phyloP scores from a whole-genome alignment of 257 asterid genomes.

The Linaria vulgaris region DNA sequence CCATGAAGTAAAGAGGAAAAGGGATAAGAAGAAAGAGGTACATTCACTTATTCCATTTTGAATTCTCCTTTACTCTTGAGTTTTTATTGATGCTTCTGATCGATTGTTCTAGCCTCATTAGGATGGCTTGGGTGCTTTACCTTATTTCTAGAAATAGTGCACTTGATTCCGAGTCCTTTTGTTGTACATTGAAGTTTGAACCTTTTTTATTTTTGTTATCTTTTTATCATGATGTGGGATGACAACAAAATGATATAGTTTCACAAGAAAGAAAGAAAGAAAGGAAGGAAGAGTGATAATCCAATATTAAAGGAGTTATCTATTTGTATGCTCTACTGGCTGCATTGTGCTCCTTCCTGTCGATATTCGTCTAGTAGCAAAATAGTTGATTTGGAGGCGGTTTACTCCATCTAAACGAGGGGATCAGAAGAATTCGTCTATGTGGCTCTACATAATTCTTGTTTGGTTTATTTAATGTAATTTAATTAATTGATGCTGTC shows the following conservation, averaged over 20 bases:
- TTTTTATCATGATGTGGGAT: no score
- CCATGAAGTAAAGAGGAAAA: constrained; percentile 85
- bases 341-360: not conserved
- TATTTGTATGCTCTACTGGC: constrained; percentile 19
- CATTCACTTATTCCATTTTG: constrained; percentile 13
- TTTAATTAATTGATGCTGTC: no score
- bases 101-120: not conserved
- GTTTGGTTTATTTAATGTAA: no score
- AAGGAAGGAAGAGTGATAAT: not conserved
- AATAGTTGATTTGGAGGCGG: not conserved
- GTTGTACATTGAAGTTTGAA: not conserved
- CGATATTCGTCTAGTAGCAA: not conserved
- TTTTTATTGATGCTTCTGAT: constrained; percentile 11
- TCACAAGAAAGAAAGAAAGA: not conserved
- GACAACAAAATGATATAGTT: constrained; percentile 7
- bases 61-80: not conserved
- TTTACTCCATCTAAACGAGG: no score
- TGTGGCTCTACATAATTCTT: no score
- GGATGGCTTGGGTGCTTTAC: not conserved
- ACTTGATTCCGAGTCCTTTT: not conserved
- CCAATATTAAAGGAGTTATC: constrained; percentile 11
- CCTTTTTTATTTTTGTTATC: not conserved
- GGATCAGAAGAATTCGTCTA: no score
- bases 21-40: constrained; percentile 82
- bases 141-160: not conserved